Evolutionary conservation across 441 rosid genomes (phyloP), one percentile per base, ranked within the genome.

Genomic region (Pelargonium citronellum): DNA sequence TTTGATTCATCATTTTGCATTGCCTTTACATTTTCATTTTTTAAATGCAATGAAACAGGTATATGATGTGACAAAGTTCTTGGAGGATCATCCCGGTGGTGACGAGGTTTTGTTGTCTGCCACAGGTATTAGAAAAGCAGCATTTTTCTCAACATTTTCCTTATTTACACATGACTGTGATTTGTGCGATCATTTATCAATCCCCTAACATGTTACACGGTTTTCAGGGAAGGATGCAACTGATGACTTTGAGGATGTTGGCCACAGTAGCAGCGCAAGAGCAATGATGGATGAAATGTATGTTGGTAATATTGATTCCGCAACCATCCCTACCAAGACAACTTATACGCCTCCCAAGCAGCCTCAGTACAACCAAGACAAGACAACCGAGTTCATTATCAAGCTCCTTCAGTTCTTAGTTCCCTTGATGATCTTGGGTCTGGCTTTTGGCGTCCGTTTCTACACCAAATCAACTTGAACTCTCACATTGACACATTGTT

Each of bases 31-130:
- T 30, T 30, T 30, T 30, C 37, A 3, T 30, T 30, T 3, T 30
- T 30, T 30, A 30, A 30, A 30, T 30, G 37, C 37, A 30, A 30
- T 74, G 46, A 58, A 67, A 55, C 78, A 94, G 98, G 96, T 94
- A 5, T 94, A 82, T 61, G 84, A 94, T 77, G 97, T 94, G 80
- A 94, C 99, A 20, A 90, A 89, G 73, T 94, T 94, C 81, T 79
- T 94, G 90, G 97, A 91, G 3, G 97, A 94, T 74, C 97, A 91
- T 84, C 99, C 99, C 58, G 97, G 97, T 74, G 99, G 99, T 8
- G 97, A 94, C 22, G 97, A 94, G 67, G 97, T 91, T 44, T 85
- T 94, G 80, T 82, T 94, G 78, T 81, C 91, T 10, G 81, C 96
- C 47, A 91, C 95, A 71, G 99, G 97, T 89, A 80, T 15, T 61